Evolutionary conservation across 148 eudicot species (phyloP).

Genomic region (Fagopyrum homotropicum): DNA sequence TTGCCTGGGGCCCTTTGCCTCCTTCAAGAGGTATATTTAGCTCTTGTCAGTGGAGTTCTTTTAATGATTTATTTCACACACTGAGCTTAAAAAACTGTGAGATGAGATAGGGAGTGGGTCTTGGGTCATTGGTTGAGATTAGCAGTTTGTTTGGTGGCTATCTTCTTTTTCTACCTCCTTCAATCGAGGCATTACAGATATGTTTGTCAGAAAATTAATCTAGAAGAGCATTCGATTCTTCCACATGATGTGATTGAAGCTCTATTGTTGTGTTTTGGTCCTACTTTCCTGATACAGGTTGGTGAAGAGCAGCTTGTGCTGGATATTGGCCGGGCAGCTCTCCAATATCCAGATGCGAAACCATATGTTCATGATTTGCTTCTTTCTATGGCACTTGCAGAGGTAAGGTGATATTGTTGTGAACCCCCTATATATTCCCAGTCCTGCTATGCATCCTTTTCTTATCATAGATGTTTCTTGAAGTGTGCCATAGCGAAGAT

Average conservation of each 20-base stretch:
- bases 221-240: neutral
- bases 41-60: neutral
- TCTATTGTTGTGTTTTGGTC: neutral
- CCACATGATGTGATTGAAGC: neutral
- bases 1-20: slow-evolving; percentile 93
- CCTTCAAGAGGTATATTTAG: slow-evolving; percentile 86
- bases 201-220: neutral
- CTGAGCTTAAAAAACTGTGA: neutral
- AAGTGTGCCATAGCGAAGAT: slow-evolving; percentile 96
- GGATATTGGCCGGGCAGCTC: slow-evolving; percentile 75
- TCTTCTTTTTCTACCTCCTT: neutral
- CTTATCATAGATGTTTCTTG: slow-evolving; percentile 85
- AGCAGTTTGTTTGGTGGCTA: neutral
- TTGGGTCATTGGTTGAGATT: slow-evolving; percentile 1
- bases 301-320: slow-evolving; percentile 95
- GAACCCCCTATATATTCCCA: slow-evolving; percentile 41
- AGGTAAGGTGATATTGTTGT: slow-evolving; percentile 76
- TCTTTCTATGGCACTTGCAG: slow-evolving; percentile 95
- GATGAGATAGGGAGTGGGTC: neutral
- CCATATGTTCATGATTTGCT: slow-evolving; percentile 77
- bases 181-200: neutral
- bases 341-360: slow-evolving; percentile 64
- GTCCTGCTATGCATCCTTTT: slow-evolving; percentile 54
- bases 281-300: slow-evolving; percentile 40
- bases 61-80: neutral